Evolutionary conservation across 345 rosid species (phyloP).

Genomic region (Salix koriyanagi): DNA sequence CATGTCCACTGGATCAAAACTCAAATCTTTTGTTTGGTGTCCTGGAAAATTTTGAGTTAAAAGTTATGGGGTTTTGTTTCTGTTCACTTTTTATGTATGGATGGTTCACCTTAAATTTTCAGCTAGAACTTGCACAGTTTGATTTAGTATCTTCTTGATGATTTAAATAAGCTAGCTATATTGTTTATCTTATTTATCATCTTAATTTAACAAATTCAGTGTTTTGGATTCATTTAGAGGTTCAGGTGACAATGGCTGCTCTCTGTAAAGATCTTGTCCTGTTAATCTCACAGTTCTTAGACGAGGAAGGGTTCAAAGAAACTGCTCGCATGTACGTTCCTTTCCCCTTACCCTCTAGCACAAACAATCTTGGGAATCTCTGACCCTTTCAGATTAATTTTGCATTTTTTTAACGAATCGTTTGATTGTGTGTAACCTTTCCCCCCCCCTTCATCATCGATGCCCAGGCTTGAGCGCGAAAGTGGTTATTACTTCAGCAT

Average conservation of each 20-base stretch:
- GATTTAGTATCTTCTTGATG: background rate
- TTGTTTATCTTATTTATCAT: background rate
- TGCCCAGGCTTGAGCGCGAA: conserved; percentile 39
- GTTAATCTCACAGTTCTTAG: conserved; percentile 39
- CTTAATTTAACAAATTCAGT: background rate
- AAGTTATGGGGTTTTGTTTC: background rate
- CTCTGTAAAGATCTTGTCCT: conserved; percentile 32
- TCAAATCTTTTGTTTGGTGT: too few relatives aligned
- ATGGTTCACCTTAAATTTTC: background rate
- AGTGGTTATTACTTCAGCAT: conserved; percentile 32
- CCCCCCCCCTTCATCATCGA: background rate
- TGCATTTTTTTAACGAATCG: background rate
- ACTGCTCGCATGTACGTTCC: conserved; percentile 28
- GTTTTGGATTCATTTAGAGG: background rate
- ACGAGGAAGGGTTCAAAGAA: conserved; percentile 37
- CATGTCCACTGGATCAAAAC: too few relatives aligned
- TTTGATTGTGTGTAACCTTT: background rate
- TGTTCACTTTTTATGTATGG: background rate
- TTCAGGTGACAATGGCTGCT: conserved; percentile 24
- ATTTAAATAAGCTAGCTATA: background rate
- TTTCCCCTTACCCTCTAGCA: background rate
- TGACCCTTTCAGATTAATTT: background rate
- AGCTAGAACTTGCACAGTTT: background rate
- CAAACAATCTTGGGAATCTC: too few relatives aligned
- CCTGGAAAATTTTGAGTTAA: too few relatives aligned